phyloP scores from a whole-genome alignment of 768 basidiomycete genomes.

The Tephrocybe sp. region DNA sequence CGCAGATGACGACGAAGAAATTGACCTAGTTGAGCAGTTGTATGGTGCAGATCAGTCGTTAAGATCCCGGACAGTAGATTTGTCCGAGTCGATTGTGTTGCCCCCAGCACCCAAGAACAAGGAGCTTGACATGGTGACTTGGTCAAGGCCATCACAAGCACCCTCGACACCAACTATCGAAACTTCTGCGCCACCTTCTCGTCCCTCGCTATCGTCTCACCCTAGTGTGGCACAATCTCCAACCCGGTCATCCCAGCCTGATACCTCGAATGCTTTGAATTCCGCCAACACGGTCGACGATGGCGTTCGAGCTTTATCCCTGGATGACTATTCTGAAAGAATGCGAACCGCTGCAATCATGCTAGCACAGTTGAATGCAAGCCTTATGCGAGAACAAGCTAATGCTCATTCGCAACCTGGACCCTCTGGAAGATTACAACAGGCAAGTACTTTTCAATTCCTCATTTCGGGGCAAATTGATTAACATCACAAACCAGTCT shows the following conservation, averaged over 20 bases:
- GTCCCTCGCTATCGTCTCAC: constrained; percentile 7
- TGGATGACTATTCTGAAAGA: constrained; percentile 97
- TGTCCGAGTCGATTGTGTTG: constrained; percentile 82
- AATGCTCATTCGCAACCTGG: constrained; percentile 17
- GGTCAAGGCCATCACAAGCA: constrained; percentile 62
- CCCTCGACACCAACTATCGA: constrained; percentile 34
- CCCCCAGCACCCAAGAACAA: constrained; percentile 84
- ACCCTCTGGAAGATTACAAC: constrained; percentile 6
- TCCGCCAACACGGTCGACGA: not conserved
- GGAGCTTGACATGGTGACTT: constrained; percentile 81
- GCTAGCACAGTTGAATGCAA: constrained; percentile 94
- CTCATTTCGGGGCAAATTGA: constrained; percentile 57
- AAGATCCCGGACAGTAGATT: constrained; percentile 65
- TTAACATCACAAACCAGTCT: constrained; percentile 25
- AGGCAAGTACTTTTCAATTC: constrained; percentile 32
- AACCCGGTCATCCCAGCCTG: constrained; percentile 6
- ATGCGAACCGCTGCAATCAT: constrained; percentile 99
- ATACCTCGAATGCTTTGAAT: constrained; percentile 13
- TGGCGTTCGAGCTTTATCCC: constrained; percentile 49
- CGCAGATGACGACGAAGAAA: constrained; percentile 71
- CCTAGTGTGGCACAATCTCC: constrained; percentile 6
- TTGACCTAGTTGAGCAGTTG: constrained; percentile 95
- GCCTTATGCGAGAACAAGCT: constrained; percentile 55
- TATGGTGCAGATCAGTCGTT: constrained; percentile 80
- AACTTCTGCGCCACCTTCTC: constrained; percentile 13